These are phyloP conservation scores for Clitoria ternatea DNA, from an alignment of 306 rosid species.

Conservation along the genomic window DNA sequence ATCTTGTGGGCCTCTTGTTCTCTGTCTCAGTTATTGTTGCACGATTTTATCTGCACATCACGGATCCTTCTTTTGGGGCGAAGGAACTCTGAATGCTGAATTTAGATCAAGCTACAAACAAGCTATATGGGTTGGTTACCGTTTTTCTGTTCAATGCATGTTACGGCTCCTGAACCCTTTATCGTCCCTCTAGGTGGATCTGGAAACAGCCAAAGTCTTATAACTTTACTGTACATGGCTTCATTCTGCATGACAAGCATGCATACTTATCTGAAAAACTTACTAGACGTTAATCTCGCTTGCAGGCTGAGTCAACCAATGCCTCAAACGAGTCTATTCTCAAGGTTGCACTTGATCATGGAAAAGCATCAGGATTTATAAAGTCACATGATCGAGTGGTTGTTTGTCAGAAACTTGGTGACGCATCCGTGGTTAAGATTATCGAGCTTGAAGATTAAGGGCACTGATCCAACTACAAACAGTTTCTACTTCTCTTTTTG, in stretches of 20 bases:
- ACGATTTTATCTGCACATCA: not conserved
- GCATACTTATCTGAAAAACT: not conserved
- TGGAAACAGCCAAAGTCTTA: not conserved
- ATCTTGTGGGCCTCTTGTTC: not conserved
- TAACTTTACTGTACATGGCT: not conserved
- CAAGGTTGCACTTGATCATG: conserved; percentile 92
- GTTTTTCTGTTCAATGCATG: not conserved
- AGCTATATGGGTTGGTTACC: not conserved
- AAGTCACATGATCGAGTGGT: conserved; percentile 95
- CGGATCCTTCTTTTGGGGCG: not conserved
- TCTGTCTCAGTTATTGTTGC: conserved; percentile 15
- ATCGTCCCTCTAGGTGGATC: not conserved
- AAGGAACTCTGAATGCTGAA: not conserved
- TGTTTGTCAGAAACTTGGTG: conserved; percentile 96
- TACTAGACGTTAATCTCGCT: not conserved
- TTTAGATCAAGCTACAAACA: not conserved
- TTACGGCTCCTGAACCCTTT: not conserved
- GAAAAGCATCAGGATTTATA: conserved; percentile 76
- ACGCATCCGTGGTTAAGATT: conserved; percentile 92
- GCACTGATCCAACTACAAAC: not conserved
- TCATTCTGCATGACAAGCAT: not conserved
- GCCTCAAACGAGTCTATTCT: conserved; percentile 86
- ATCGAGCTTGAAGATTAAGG: conserved; percentile 88
- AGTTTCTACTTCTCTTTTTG: conserved; percentile 9
- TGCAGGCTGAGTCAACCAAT: conserved; percentile 87